Evolutionary conservation across 805 yeast species (phyloP), one percentile per base, ranked within the genome.

Genomic region (Hanseniaspora vineae): DNA sequence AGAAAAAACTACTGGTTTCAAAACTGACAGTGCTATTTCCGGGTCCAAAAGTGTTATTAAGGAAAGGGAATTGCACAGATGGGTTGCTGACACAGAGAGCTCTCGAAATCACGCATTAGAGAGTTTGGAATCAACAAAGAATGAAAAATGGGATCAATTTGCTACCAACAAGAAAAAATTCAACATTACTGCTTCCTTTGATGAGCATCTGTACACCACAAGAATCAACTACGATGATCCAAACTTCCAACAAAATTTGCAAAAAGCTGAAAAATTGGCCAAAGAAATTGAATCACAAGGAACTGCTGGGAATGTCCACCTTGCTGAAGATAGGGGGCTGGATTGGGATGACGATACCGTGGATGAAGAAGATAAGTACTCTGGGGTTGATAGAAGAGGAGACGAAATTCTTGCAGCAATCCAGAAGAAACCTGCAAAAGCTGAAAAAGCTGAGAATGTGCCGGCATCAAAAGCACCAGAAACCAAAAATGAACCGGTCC

Each of bases 301-400:
- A 6, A 61, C 70, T 46, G 73, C 81, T 20, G 82, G 81, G 29
- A 88, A 85, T 59, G 67, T 76, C 31, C 97, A 92, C 61, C 53
- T 89, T 23, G 90, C 95, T 52, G 98, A 90, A 62, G 98, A 90
- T 64, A 78, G 98, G 62, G 95, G 95, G 23, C 52, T 78, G 14
- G 58, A 62, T 15, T 75, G 83, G 37, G 95, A 85, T 60, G 96
- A 85, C 58, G 76, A 84, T 50, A 95, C 95, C 15, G 54, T 85
- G 55, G 97, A 92, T 64, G 98, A 92, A 67, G 98, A 92, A 64
- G 96, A 89, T 64, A 84, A 84, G 65, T 92, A 89, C 60, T 87
- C 96, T 4, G 97, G 97, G 45, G 98, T 88, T 42, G 42, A 75
- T 50, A 76, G 92, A 58, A 59, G 66, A 51, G 66, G 65, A 29